Conservation (phyloP, 352 stramenopile genomes). For the Phytophthora citrophthora region DNA sequence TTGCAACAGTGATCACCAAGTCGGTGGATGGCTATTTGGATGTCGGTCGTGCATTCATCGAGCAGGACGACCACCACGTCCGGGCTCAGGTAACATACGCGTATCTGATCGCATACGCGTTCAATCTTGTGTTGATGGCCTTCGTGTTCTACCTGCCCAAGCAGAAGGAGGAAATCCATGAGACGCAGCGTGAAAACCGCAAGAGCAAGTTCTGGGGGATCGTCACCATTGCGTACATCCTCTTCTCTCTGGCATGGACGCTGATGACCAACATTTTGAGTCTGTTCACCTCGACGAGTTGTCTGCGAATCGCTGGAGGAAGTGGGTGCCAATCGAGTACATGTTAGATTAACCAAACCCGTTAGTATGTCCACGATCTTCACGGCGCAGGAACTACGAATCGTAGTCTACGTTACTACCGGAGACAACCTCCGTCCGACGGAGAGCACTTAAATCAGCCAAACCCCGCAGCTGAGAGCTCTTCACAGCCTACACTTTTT, state of each 20-base stretch:
- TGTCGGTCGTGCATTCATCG: conserved; percentile 43
- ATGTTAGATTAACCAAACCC: no score
- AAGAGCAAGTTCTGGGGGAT: conserved; percentile 48
- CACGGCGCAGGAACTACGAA: no score
- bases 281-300: conserved; percentile 56
- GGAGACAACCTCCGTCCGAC: no score
- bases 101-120: conserved; percentile 54
- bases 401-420: no score
- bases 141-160: no score
- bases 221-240: conserved; percentile 38
- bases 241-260: conserved; percentile 52
- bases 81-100: conserved; percentile 52
- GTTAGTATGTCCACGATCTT: no score
- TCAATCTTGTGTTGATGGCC: no score
- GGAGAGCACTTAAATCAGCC: background rate
- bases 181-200: conserved; percentile 40
- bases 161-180: conserved; percentile 44
- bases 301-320: conserved; percentile 56
- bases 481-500: conserved; percentile 32
- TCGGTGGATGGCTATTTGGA: conserved; percentile 55
- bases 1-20: conserved; percentile 61
- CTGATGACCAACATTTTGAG: conserved; percentile 71
- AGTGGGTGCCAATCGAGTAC: conserved; percentile 51
- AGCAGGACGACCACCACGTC: conserved; percentile 39
- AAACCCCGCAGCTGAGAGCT: conserved; percentile 9